Percentiles rank a stretch among this genome's conserved stretches.
Evolutionary conservation across 306 rosid species (phyloP).

Genomic region (Casuarina glauca): DNA sequence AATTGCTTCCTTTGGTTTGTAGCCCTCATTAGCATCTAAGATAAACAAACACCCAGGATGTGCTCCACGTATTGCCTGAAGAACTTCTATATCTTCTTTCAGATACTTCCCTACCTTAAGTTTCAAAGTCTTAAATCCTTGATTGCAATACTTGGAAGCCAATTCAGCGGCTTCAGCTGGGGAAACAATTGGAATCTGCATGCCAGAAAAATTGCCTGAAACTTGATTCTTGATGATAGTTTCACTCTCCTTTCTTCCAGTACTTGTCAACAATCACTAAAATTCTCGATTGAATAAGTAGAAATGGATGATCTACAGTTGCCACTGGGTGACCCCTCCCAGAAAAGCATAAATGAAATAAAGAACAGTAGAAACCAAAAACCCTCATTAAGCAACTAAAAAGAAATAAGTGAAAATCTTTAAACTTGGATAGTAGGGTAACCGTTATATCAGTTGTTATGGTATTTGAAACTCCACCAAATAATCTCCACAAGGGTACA

Average conservation of each 20-base stretch:
- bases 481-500: constrained; percentile 86
- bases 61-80: constrained; percentile 70
- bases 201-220: constrained; percentile 23
- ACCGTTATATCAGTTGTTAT: constrained; percentile 87
- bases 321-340: neutral
- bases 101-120: constrained; percentile 89
- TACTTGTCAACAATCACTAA: neutral
- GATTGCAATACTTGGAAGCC: constrained; percentile 70
- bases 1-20: constrained; percentile 73
- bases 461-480: constrained; percentile 84
- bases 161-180: constrained; percentile 75
- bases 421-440: constrained; percentile 32
- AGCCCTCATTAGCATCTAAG: constrained; percentile 96
- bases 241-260: neutral
- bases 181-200: constrained; percentile 87
- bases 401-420: neutral
- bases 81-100: constrained; percentile 77
- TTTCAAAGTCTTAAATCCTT: constrained; percentile 83
- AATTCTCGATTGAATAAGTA: neutral
- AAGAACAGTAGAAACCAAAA: neutral
- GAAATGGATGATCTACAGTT: neutral
- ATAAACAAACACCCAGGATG: constrained; percentile 79
- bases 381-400: neutral
- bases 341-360: neutral
- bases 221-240: constrained; percentile 9